Conservation (phyloP, 495 filamentous ascomycete species). For the Delitschia confertaspora region DNA sequence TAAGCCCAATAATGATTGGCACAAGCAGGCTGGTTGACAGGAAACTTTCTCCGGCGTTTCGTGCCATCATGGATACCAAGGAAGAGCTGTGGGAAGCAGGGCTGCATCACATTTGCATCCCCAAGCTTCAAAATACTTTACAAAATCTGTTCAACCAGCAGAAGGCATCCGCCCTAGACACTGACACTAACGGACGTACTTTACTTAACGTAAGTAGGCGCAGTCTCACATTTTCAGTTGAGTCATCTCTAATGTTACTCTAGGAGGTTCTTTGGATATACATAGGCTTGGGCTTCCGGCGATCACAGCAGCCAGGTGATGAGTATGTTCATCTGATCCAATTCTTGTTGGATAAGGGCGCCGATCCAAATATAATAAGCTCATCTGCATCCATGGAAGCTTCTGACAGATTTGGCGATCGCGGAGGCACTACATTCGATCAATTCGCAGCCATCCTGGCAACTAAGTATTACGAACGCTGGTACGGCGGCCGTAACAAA, state of each 20-base stretch:
- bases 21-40: slow-evolving; percentile 9
- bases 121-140: slow-evolving; percentile 5
- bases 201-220: slow-evolving; percentile 3
- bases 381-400: not conserved
- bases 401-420: not conserved
- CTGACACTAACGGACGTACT: slow-evolving; percentile 2
- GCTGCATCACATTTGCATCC: slow-evolving; percentile 4
- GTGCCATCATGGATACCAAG: not conserved
- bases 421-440: slow-evolving; percentile 1
- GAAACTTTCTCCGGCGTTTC: slow-evolving; percentile 1
- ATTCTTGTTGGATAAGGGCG: slow-evolving; percentile 5
- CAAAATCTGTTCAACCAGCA: slow-evolving; percentile 3
- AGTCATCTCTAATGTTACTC: not conserved
- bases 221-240: not conserved
- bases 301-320: not conserved
- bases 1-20: slow-evolving; percentile 7
- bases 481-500: not conserved
- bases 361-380: slow-evolving; percentile 6
- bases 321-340: slow-evolving; percentile 7
- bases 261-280: slow-evolving; percentile 4
- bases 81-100: not conserved
- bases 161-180: slow-evolving; percentile 5
- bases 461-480: not conserved
- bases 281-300: not conserved
- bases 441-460: slow-evolving; percentile 1